Conservation (phyloP, 2,329 filamentous ascomycete genomes). For the Penicillium polonicum region DNA sequence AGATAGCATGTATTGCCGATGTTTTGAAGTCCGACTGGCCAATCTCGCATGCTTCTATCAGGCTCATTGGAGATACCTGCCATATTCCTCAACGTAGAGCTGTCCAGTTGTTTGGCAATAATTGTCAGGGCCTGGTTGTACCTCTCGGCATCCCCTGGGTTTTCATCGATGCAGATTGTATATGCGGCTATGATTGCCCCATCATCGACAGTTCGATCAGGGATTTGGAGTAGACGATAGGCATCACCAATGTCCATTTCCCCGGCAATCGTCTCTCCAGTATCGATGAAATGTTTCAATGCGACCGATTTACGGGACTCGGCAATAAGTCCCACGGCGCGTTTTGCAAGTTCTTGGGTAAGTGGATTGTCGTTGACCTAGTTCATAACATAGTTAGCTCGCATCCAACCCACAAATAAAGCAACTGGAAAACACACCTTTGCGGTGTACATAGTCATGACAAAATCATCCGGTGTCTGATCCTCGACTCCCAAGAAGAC, state of each 20-base stretch:
- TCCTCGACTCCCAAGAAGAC: conserved; percentile 57
- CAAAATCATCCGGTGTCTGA: conserved; percentile 55
- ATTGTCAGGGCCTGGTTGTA: conserved; percentile 50
- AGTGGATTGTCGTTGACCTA: conserved; percentile 53
- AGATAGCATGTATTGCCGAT: conserved; percentile 98
- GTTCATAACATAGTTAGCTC: conserved; percentile 6
- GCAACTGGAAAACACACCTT: conserved; percentile 46
- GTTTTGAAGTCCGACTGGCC: conserved; percentile 85
- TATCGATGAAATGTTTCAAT: conserved; percentile 54
- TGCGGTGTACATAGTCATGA: conserved; percentile 56
- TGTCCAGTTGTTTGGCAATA: conserved; percentile 47
- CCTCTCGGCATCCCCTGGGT: conserved; percentile 46
- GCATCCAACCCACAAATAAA: background rate
- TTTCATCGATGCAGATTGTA: conserved; percentile 47
- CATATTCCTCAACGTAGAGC: conserved; percentile 36
- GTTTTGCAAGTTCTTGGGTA: conserved; percentile 51
- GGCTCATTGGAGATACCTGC: conserved; percentile 32
- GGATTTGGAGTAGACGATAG: conserved; percentile 52
- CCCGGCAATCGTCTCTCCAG: conserved; percentile 49
- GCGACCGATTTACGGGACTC: conserved; percentile 56
- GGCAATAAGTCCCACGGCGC: conserved; percentile 60
- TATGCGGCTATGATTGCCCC: conserved; percentile 52
- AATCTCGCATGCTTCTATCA: conserved; percentile 46
- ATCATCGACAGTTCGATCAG: conserved; percentile 53
- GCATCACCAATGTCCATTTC: conserved; percentile 59